Base-by-base conservation (phyloP, 257 asterid species). In the Solanum appendiculatum region DNA sequence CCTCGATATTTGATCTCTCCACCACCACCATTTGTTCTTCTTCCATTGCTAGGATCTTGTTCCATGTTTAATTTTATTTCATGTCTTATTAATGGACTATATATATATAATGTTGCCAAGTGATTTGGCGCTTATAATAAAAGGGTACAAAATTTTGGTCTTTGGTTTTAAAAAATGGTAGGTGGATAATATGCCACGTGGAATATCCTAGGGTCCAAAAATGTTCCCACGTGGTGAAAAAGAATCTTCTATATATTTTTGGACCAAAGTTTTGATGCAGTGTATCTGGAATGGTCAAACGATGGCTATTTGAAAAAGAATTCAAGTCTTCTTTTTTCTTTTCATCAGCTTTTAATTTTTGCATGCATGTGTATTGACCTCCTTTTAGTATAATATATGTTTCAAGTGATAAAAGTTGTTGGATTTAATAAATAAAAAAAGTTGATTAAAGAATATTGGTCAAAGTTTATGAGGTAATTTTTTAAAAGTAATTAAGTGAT, bases 1-100 rank as follows among this genome's bases (percentile, higher is more conserved):
- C 98, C 98, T 58, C 98, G 85, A 1, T 93, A 95, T 90, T 91
- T 93, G 11, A 93, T 87, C 33, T 94, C 97, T 64, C 93, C 91
- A 33, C 87, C 90, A 4, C 80, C 33, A 14, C 63, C 73, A 56
- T 84, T 33, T 16, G 58, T 15, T 23, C n/a, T 88, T 80, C 77
- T 87, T 89, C 88, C 91, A 86, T 92, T 44, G n/a, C 81, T 78
- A 9, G 64, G 21, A 9, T 48, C 69, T 82, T 90, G 82, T 7
- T 68, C 58, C 86, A 84, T 84, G 80, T 75, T 75, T 34, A 2
- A 36, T 36, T 36, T 72, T 63, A 12, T 83, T 40, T 81, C 54
- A 18, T 84, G 40, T 63, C 44, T 87, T 20, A n/a, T 85, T 18
- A 18, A 82, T 83, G 89, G 82, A 25, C 63, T 83, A 81, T 10